phyloP scores from a whole-genome alignment of 2,329 filamentous ascomycete species.

The Pezicula neosporulosa region DNA sequence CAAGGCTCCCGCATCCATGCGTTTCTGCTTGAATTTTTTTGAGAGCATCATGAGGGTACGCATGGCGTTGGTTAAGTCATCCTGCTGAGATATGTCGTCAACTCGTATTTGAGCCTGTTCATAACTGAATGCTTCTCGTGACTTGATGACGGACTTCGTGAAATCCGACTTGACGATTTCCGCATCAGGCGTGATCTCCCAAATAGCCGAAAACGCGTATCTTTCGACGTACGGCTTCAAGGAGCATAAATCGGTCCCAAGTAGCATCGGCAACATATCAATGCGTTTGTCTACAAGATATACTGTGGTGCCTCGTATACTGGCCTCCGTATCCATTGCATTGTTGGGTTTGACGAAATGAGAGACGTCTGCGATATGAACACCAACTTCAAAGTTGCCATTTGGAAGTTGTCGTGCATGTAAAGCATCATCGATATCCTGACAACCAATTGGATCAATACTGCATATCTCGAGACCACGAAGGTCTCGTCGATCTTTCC shows the following conservation, averaged over 20 bases:
- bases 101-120: slow-evolving; percentile 93
- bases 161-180: slow-evolving; percentile 84
- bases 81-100: slow-evolving; percentile 81
- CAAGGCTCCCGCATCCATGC: slow-evolving; percentile 91
- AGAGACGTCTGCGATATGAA: slow-evolving; percentile 99
- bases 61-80: slow-evolving; percentile 89
- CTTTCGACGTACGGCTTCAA: slow-evolving; percentile 97
- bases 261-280: slow-evolving; percentile 96
- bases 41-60: slow-evolving; percentile 82
- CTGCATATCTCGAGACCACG: slow-evolving; percentile 88
- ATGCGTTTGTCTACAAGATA: slow-evolving; percentile 99
- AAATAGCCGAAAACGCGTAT: slow-evolving; percentile 79
- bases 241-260: slow-evolving; percentile 94
- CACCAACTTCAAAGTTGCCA: slow-evolving; percentile 92
- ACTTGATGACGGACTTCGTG: slow-evolving; percentile 97
- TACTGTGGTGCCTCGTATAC: slow-evolving; percentile 90
- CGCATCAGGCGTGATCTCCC: slow-evolving; percentile 84
- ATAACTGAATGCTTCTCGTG: slow-evolving; percentile 95
- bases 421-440: slow-evolving; percentile 96
- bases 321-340: slow-evolving; percentile 94
- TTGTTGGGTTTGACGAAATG: slow-evolving; percentile 97
- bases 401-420: slow-evolving; percentile 84
- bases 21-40: slow-evolving; percentile 89
- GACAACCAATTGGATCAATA: slow-evolving; percentile 93
- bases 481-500: slow-evolving; percentile 81